Conservation (phyloP, 441 rosid species). For the Euphorbia corollata region DNA sequence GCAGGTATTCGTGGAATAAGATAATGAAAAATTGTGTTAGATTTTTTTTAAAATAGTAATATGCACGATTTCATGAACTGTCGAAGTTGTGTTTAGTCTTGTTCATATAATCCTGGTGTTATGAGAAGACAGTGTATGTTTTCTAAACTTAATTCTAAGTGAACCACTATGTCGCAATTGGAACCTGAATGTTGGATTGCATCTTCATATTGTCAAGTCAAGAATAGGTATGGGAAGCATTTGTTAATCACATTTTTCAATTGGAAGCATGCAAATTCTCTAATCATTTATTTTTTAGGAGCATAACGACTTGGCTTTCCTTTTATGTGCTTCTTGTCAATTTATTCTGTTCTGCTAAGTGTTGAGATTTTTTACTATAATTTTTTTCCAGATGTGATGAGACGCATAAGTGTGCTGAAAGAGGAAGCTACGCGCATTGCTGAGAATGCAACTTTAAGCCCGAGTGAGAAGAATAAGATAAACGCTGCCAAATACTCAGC, state of each 20-base stretch:
- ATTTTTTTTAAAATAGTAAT: slow-evolving; percentile 15
- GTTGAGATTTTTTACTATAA: slow-evolving; percentile 17
- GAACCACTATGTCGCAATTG: slow-evolving; percentile 12
- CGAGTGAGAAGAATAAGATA: slow-evolving; percentile 84
- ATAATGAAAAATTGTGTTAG: slow-evolving; percentile 19
- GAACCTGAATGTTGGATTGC: background rate
- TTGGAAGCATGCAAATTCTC: slow-evolving; percentile 2
- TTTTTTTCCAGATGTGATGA: slow-evolving; percentile 68
- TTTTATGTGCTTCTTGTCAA: background rate
- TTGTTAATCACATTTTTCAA: background rate
- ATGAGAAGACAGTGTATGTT: background rate
- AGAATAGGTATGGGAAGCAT: background rate
- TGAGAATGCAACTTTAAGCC: slow-evolving; percentile 82
- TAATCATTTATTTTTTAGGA: background rate
- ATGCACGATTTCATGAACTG: slow-evolving; percentile 16
- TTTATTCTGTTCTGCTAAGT: background rate
- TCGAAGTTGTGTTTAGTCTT: slow-evolving; percentile 7
- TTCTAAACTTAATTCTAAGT: slow-evolving; percentile 17
- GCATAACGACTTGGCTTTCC: background rate
- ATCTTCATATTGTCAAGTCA: background rate
- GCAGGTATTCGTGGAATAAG: slow-evolving; percentile 49
- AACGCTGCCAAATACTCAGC: slow-evolving; percentile 94
- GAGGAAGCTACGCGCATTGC: slow-evolving; percentile 92
- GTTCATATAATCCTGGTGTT: slow-evolving; percentile 1
- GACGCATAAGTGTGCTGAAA: slow-evolving; percentile 82